These are phyloP conservation scores for Pleurotus ostreatus DNA, from an alignment of 768 basidiomycete genomes.

Conservation along the genomic window DNA sequence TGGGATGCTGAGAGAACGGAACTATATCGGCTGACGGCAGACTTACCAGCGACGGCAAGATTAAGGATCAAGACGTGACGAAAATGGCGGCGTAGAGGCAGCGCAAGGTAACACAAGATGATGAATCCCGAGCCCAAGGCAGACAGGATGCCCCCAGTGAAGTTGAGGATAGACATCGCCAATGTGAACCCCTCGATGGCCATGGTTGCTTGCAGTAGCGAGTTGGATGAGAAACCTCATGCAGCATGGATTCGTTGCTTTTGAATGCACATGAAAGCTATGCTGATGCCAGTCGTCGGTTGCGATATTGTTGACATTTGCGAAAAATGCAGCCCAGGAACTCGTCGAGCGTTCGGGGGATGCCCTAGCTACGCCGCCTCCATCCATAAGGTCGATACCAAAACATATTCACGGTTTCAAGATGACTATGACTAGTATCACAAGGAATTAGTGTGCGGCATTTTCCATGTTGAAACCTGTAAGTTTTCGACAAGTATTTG, in stretches of 20 bases:
- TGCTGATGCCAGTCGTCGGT: background rate
- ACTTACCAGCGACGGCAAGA: slow-evolving; percentile 11
- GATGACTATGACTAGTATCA: background rate
- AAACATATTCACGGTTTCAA: background rate
- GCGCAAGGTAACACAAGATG: slow-evolving; percentile 12
- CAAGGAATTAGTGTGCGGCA: background rate
- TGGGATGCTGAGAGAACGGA: no score
- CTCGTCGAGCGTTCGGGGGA: no score
- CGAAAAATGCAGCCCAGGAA: no score
- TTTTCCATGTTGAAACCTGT: no score
- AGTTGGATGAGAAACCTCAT: background rate
- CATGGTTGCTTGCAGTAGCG: slow-evolving; percentile 3
- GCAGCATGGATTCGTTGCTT: background rate
- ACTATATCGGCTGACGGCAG: no score
- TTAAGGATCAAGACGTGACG: slow-evolving; percentile 15
- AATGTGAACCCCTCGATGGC: slow-evolving; percentile 13
- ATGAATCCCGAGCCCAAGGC: slow-evolving; percentile 12
- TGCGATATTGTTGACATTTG: background rate
- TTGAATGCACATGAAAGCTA: background rate
- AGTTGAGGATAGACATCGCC: slow-evolving; percentile 9
- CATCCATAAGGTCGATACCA: background rate
- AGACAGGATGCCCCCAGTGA: slow-evolving; percentile 10
- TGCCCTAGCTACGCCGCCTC: background rate
- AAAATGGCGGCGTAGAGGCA: slow-evolving; percentile 11
- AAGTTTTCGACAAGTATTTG: no score